Conservation (phyloP, 2,329 filamentous ascomycete species). For the Diaporthe vexans region DNA sequence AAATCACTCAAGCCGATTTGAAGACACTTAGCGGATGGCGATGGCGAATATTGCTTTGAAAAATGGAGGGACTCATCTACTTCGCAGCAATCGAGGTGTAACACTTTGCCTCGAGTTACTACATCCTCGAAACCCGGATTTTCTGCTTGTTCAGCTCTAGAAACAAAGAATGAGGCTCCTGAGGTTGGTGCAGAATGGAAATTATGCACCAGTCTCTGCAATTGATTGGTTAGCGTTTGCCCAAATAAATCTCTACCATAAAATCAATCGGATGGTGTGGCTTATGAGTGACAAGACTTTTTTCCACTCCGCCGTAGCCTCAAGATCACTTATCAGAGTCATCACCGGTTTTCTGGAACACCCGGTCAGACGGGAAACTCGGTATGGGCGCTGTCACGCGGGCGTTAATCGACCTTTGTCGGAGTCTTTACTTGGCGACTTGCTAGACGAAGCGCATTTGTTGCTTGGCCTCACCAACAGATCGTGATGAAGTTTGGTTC, state of each 20-base stretch:
- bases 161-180: neutral
- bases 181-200: neutral
- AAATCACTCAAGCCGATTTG: slow-evolving; percentile 63
- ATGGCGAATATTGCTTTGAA: slow-evolving; percentile 65
- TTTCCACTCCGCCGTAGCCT: neutral
- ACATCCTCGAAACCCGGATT: neutral
- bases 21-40: slow-evolving; percentile 67
- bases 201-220: neutral
- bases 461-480: neutral
- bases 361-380: neutral
- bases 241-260: neutral
- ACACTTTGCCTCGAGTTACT: neutral
- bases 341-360: neutral
- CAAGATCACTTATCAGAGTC: no score
- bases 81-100: neutral
- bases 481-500: slow-evolving; percentile 6
- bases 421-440: neutral
- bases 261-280: neutral
- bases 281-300: neutral
- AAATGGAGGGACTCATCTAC: neutral
- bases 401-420: neutral
- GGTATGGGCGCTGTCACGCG: neutral
- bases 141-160: neutral
- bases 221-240: neutral
- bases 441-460: neutral